Evolutionary conservation across 768 basidiomycete species (phyloP), one percentile per base, ranked within the genome.

Genomic region (Rhizopogon vinicolor): DNA sequence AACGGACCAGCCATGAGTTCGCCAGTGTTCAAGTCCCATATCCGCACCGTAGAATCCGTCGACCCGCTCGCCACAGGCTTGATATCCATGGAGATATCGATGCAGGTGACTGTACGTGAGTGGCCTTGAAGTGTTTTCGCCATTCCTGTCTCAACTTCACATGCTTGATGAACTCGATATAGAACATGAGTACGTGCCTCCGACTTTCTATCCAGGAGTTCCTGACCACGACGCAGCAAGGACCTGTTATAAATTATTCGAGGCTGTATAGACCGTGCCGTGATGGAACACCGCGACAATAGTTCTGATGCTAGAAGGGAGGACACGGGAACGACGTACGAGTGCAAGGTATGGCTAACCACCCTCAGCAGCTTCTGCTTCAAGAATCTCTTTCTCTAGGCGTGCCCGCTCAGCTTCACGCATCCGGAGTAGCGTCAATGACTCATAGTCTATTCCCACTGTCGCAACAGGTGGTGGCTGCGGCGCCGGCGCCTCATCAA

Each of bases 401-500:
- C 86, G 75, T 58, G 84, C 86, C 40, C 87, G 77, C 67, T 93
- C 91, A 0, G 91, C 89, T 63, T 93, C 88, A 37, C 91, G 77
- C 65, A 94, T 74, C 5, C 91, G 81, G 78, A 93, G 80, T 37
- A 93, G 75, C 1, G 89, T 93, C 56, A 92, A 64, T 3, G 86
- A 82, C 69, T 93, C 91, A 54, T 86, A 93, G 65, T 92, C 88
- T 46, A 92, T 60, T 2, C 79, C 80, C 10, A 74, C 63, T 19
- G 65, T 48, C n/a, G 69, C 33, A 19, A 63, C 66, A n/a, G 62
- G 41, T 16, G 64, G 57, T 19, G 65, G 57, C 29, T 60, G 43
- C 12, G 65, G 44, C 19, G 25, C 25, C 25, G 62, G 42, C 18
- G 56, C 13, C 58, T 19, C 22, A 25, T 31, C 39, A 8, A 28